Evolutionary conservation across 306 rosid species (phyloP), one percentile per base, ranked within the genome.

Genomic region (Phaseolus lunatus): DNA sequence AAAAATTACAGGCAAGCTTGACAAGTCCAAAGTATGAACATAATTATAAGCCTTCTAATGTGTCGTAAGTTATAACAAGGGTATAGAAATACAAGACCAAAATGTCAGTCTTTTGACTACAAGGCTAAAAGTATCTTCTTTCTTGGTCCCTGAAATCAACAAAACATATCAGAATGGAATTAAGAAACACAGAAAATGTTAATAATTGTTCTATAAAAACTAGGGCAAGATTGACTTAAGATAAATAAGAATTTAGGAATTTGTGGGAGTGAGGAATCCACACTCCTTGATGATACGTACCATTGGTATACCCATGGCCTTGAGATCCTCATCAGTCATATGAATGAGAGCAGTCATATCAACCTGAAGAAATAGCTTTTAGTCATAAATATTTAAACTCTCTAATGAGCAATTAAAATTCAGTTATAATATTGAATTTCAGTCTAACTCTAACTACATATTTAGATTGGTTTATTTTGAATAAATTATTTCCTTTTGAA

Each of bases 291-390:
- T 45, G 23, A 45, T 48, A 59, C 64, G 58, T 91, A 91, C 96
- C 96, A 91, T 91, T 15, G 96, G 96, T 54, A 91, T 86, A 70
- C 96, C 96, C 81, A 91, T 72, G 62, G 90, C 91, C 90, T 91
- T 91, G 75, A 91, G 92, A 83, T 91, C 96, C 20, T 87, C 91
- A 75, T 91, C 96, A 50, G 89, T 84, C 96, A 91, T 91, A 79
- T 91, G 96, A 72, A 77, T 71, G 74, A 91, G 93, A 56, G 93
- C 96, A 26, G 93, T 74, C 96, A 91, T 87, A 77, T 91, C 96
- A 83, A 91, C 88, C 96, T 91, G 80, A 49, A 82, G 14, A 82
- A 80, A 82, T 26, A 62, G 22, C 49, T 70, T 43, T 27, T 13
- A 61, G 16, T 24, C 19, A 70, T 43, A 15, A 80, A 80, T 48